A percentile compares a stretch with the other conserved stretches of the same genome.
These are phyloP conservation scores for Exophiala lecanii-corni DNA, from an alignment of 2,329 filamentous ascomycete genomes.

Conservation along the genomic window DNA sequence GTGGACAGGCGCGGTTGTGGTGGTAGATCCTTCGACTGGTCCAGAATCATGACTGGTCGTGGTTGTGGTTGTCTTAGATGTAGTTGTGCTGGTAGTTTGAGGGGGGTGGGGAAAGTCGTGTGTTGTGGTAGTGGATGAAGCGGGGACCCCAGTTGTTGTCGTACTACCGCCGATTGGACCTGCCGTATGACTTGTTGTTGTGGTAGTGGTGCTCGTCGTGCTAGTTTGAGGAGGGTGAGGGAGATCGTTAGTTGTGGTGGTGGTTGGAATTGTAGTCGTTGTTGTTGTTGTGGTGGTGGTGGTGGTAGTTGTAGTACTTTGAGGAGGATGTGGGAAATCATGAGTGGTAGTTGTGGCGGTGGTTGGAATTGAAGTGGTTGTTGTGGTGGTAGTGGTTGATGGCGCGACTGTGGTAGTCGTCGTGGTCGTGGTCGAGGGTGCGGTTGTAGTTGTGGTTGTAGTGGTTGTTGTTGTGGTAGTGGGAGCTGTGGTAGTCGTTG, in stretches of 20 bases:
- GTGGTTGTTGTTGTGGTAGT: constrained; percentile 6
- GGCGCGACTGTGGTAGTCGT: constrained; percentile 9
- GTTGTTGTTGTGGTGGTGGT: constrained; percentile 1
- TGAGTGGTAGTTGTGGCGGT: constrained; percentile 13
- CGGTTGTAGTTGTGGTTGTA: constrained; percentile 10
- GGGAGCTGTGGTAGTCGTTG: constrained; percentile 10
- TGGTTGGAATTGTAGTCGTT: not conserved
- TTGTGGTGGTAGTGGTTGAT: constrained; percentile 11
- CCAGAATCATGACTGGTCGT: constrained; percentile 4
- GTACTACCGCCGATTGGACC: not conserved
- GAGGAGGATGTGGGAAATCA: not conserved
- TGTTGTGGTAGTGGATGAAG: constrained; percentile 2
- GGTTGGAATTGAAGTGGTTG: constrained; percentile 14
- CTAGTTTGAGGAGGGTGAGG: not conserved
- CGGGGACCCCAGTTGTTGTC: not conserved
- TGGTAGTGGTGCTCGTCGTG: constrained; percentile 4
- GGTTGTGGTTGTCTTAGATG: constrained; percentile 2
- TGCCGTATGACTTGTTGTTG: not conserved
- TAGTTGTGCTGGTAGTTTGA: constrained; percentile 4
- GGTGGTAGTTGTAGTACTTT: constrained; percentile 2
- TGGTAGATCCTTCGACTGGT: constrained; percentile 4
- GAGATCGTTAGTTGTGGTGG: not conserved
- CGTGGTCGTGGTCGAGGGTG: not conserved
- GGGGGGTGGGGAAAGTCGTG: not conserved
- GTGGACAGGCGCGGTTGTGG: constrained; percentile 1